A percentile compares a stretch with the other conserved stretches of the same genome.
Conservation (phyloP, 1,284 basidiomycete genomes). For the Albatrellus sp. region DNA sequence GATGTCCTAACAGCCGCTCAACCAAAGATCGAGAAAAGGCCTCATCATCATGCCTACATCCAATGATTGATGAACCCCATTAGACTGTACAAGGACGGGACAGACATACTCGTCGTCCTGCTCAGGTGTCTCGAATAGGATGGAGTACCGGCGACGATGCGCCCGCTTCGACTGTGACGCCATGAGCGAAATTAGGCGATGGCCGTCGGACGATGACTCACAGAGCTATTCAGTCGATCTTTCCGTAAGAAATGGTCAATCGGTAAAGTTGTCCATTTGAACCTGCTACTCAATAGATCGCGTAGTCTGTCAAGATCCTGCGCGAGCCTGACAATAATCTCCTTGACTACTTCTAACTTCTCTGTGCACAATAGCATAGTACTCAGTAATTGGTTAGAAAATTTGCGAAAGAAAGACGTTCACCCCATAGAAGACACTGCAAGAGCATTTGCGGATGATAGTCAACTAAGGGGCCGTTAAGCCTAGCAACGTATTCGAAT, state of each 20-base stretch:
- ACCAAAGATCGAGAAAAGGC: constrained; percentile 54
- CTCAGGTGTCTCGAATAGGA: constrained; percentile 27
- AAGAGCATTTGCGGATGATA: constrained; percentile 86
- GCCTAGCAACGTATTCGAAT: constrained; percentile 70
- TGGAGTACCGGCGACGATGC: constrained; percentile 25
- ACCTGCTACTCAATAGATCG: constrained; percentile 16
- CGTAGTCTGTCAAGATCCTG: constrained; percentile 19
- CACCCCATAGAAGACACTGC: constrained; percentile 89
- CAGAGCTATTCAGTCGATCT: constrained; percentile 17
- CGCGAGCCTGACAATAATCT: constrained; percentile 60
- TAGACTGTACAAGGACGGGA: no score
- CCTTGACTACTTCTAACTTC: constrained; percentile 75
- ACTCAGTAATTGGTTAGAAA: no score
- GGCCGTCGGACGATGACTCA: constrained; percentile 7
- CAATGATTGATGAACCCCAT: background rate
- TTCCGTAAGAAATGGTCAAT: constrained; percentile 41
- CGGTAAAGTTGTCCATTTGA: constrained; percentile 34
- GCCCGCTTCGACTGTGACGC: constrained; percentile 13
- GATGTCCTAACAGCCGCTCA: constrained; percentile 43
- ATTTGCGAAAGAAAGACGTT: constrained; percentile 12
- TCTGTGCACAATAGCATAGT: constrained; percentile 26
- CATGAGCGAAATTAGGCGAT: background rate
- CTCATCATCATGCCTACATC: constrained; percentile 32
- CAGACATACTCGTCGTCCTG: constrained; percentile 13
- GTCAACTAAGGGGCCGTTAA: constrained; percentile 77